Evolutionary conservation across 768 basidiomycete genomes (phyloP), one percentile per base, ranked within the genome.

Genomic region (Agrocybe praecox): DNA sequence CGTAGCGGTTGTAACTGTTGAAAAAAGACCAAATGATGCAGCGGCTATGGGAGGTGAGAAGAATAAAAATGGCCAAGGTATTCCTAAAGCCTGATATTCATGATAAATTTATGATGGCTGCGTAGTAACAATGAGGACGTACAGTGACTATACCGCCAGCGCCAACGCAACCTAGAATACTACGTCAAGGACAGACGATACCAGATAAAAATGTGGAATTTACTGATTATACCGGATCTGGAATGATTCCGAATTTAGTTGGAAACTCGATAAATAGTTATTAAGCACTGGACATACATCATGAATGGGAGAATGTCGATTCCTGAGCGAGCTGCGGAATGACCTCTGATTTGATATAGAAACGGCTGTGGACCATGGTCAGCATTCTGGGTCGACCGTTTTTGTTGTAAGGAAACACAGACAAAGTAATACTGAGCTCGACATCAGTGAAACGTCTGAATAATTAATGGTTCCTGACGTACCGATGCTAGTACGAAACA

Each of bases 251-350:
- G n/a, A 14, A 50, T 2, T 18, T 21, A 50, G 19, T 11, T 2
- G 19, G 21, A 48, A 23, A 32, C 45, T 42, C 33, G 15, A 8
- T 34, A 15, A 34, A 8, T 8, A 8, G 33, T 34, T 34, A 7
- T 8, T 34, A 34, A 34, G 15, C 8, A 34, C 7, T 34, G 15
- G 7, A 34, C 33, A 15, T 15, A 34, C 33, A 34, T 34, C 33
- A 57, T 57, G 21, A 47, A 52, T 5, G 56, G 56, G 17, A 57
- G 21, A 21, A 57, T 57, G 23, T 57, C 56, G 44, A 57, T 57
- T 9, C 56, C 56, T n/a, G 56, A 57, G 12, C 17, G 15, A 7
- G 56, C 46, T 9, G 56, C 56, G 17, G 50, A 52, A 26, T 52
- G 50, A 9, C 56, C 56, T 34, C 34, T 52, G 22, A 57, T 52